A percentile compares a stretch with the other conserved stretches of the same genome.
phyloP scores from a whole-genome alignment of 2,329 filamentous ascomycete genomes.

The Harringtonia aguacate region DNA sequence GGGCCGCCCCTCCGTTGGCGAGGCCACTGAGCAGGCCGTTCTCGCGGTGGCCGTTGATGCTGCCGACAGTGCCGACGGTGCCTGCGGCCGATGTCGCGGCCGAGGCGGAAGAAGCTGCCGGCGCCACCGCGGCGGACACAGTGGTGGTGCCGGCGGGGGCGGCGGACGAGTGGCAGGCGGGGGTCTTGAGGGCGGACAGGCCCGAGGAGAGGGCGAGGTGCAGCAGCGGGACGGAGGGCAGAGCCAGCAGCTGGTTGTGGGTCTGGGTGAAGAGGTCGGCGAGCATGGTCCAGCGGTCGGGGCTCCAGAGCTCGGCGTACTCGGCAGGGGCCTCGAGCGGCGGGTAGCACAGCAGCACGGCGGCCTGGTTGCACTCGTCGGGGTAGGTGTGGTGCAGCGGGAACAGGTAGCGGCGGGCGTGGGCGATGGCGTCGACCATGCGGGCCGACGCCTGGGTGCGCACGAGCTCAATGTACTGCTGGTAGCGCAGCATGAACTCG shows the following conservation, averaged over 20 bases:
- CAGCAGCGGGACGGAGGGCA: conserved; percentile 74
- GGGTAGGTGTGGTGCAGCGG: conserved; percentile 60
- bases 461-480: conserved; percentile 91
- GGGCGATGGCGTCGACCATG: conserved; percentile 63
- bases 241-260: conserved; percentile 74
- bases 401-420: conserved; percentile 73
- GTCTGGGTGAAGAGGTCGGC: conserved; percentile 73
- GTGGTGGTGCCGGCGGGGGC: conserved; percentile 17
- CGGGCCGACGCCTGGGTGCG: conserved; percentile 53
- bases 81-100: too few relatives aligned
- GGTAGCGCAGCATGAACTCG: conserved; percentile 85
- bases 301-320: conserved; percentile 56
- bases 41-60: background rate
- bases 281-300: conserved; percentile 62
- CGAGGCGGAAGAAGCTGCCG: too few relatives aligned
- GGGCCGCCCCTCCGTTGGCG: background rate
- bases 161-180: conserved; percentile 68
- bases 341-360: conserved; percentile 68
- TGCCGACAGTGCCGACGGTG: too few relatives aligned
- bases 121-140: too few relatives aligned
- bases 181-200: conserved; percentile 90
- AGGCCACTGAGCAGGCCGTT: background rate
- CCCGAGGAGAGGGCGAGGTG: conserved; percentile 87
- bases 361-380: conserved; percentile 59
- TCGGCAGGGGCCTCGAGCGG: conserved; percentile 36